A percentile compares a stretch with the other conserved stretches of the same genome.
phyloP scores from a whole-genome alignment of 768 basidiomycete genomes.

The Dacryopinax spathularia region DNA sequence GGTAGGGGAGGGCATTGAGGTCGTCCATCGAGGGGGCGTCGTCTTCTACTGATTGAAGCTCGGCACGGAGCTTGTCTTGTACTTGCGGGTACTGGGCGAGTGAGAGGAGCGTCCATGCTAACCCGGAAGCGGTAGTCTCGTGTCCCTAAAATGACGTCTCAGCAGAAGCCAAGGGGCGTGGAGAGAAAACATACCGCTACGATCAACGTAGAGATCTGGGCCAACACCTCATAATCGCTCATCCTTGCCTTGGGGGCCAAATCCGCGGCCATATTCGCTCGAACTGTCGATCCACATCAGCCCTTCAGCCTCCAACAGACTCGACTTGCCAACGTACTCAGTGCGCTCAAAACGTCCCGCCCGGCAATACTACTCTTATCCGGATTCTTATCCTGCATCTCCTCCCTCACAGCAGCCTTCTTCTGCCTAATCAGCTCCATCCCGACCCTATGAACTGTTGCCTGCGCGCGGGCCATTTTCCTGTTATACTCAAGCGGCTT shows the following conservation, averaged over 20 bases:
- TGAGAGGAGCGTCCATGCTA: slow-evolving; percentile 73
- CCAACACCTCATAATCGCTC: slow-evolving; percentile 73
- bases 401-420: slow-evolving; percentile 47
- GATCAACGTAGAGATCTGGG: slow-evolving; percentile 80
- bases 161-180: background rate
- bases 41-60: slow-evolving; percentile 36
- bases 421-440: slow-evolving; percentile 55
- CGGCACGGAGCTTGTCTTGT: slow-evolving; percentile 57
- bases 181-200: slow-evolving; percentile 38
- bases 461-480: slow-evolving; percentile 31
- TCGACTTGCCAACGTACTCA: slow-evolving; percentile 48
- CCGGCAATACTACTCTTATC: slow-evolving; percentile 38
- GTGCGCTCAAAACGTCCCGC: slow-evolving; percentile 61
- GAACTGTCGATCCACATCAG: slow-evolving; percentile 36
- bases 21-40: slow-evolving; percentile 29
- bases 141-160: slow-evolving; percentile 36
- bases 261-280: slow-evolving; percentile 55
- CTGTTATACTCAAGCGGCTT: slow-evolving; percentile 35
- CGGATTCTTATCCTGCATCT: slow-evolving; percentile 22
- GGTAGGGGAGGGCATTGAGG: slow-evolving; percentile 48
- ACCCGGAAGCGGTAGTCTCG: slow-evolving; percentile 66
- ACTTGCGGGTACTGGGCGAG: slow-evolving; percentile 52
- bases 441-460: slow-evolving; percentile 41
- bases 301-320: no score
- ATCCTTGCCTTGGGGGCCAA: slow-evolving; percentile 46